These are phyloP conservation scores for Fusarium papillatum DNA, from an alignment of 2,329 filamentous ascomycete species.

Conservation along the genomic window DNA sequence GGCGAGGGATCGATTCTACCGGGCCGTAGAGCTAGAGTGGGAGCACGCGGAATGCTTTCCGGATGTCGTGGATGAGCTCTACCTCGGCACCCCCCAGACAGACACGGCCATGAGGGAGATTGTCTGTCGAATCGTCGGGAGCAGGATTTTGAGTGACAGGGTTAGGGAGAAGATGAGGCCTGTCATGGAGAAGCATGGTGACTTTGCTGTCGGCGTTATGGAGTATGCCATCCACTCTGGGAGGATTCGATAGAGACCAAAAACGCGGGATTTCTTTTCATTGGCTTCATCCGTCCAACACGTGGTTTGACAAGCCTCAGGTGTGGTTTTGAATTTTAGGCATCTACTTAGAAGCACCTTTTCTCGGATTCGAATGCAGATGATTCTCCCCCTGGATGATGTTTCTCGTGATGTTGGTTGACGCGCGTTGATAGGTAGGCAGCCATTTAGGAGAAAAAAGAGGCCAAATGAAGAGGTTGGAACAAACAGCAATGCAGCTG, in stretches of 20 bases:
- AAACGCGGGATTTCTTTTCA: not conserved
- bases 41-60: not conserved
- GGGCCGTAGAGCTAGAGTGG: not conserved
- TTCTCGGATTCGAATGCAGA: not conserved
- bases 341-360: not conserved
- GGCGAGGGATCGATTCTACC: not conserved
- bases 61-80: constrained; percentile 28
- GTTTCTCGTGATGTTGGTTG: not conserved
- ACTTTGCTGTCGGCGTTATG: not conserved
- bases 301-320: not conserved
- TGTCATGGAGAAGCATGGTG: constrained; percentile 20
- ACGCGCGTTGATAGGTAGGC: not conserved
- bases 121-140: not conserved
- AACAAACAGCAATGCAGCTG: not conserved
- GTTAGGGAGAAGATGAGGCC: not conserved
- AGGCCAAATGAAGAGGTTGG: not conserved
- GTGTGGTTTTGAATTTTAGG: not conserved
- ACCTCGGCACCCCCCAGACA: not conserved
- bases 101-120: not conserved
- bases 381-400: not conserved
- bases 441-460: not conserved
- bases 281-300: not conserved
- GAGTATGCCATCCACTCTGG: constrained; percentile 1
- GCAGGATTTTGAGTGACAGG: not conserved
- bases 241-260: not conserved